Evolutionary conservation across 306 rosid genomes (phyloP), one percentile per base, ranked within the genome.

Genomic region (Hippophae tibetana): DNA sequence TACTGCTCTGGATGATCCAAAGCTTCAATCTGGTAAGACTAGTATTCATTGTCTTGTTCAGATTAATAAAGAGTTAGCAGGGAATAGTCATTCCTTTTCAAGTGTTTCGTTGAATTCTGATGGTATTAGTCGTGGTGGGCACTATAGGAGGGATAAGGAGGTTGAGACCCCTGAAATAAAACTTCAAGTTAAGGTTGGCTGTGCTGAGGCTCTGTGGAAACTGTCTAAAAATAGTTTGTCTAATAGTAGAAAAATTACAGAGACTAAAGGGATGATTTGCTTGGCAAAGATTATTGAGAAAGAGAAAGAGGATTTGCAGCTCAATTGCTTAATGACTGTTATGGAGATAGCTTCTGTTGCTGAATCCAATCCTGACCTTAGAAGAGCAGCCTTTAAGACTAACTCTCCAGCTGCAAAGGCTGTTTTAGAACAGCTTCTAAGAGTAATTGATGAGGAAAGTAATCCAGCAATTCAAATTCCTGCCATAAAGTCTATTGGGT

Each of bases 231-330:
- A 58, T 23, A 79, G 92, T 58, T 60, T 81, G 50, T 26, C 26
- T 8, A 78, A 81, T 53, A 78, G 95, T 72, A 58, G 56, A 63
- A 90, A 85, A 68, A 80, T 90, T 47, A 78, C 96, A 0, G 97
- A 87, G 86, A 83, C 96, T 0, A 90, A 83, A 78, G 97, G 97
- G 50, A 81, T 90, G 84, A 71, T 87, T 66, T 90, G 92, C 76
- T 63, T 90, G 65, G 96, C 98, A 0, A 87, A 83, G 80, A 79
- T 90, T 52, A 68, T 90, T 40, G 93, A 85, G 79, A 69, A 58
- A 6, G 87, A 80, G 59, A 77, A 44, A 13, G 95, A 75, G 10
- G 84, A 81, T 1, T 83, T 87, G 84, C 86, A 73, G 72, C 7
- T 69, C n/a, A 87, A 85, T 65, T 87, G 95, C 72, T 78, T 92